A percentile compares a stretch with the other conserved stretches of the same genome.
phyloP scores from a whole-genome alignment of 345 rosid genomes.

The Geranium rotundifolium region DNA sequence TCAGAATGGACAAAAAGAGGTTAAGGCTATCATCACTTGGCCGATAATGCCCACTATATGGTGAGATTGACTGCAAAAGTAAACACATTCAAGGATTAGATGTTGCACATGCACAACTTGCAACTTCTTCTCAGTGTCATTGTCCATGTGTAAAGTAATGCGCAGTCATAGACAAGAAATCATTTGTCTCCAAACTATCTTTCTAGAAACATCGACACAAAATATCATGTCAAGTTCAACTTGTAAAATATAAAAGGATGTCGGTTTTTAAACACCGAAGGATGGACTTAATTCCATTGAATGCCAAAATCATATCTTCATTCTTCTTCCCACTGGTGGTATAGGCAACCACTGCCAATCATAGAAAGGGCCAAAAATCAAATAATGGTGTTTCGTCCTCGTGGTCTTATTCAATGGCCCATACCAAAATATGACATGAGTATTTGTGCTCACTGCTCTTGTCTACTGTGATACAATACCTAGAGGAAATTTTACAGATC shows the following conservation, averaged over 20 bases:
- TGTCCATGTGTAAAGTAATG: background rate
- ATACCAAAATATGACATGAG: background rate
- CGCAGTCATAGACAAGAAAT: background rate
- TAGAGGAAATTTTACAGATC: background rate
- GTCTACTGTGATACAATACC: background rate
- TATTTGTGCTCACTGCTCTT: background rate
- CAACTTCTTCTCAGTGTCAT: background rate
- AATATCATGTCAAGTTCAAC: no score
- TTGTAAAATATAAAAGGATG: no score
- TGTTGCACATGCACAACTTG: background rate
- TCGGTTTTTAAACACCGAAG: background rate
- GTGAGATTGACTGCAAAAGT: conserved; percentile 56
- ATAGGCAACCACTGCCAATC: background rate
- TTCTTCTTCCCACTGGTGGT: background rate
- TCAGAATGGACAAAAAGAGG: conserved; percentile 47
- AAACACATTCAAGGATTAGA: conserved; percentile 6
- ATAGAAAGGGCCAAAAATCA: background rate
- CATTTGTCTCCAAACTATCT: no score
- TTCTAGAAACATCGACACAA: no score
- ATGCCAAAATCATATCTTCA: background rate
- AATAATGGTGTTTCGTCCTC: background rate
- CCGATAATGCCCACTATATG: conserved; percentile 88
- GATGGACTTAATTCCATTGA: background rate
- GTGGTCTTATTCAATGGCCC: background rate
- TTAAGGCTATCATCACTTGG: conserved; percentile 67